A percentile compares a stretch with the other conserved stretches of the same genome.
phyloP scores from a whole-genome alignment of 1,284 basidiomycete species.

The Amylostereum areolatum region DNA sequence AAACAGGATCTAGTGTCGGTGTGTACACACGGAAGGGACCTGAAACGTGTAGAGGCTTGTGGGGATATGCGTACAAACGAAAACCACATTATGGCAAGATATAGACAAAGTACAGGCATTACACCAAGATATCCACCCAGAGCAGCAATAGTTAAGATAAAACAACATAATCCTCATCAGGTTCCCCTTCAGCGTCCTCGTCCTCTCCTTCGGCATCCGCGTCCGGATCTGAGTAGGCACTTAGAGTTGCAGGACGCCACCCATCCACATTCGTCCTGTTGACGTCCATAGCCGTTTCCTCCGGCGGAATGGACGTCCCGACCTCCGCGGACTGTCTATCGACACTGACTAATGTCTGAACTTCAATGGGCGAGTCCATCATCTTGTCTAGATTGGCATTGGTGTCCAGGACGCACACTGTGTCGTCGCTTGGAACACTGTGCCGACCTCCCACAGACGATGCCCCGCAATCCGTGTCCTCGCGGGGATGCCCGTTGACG shows the following conservation, averaged over 20 bases:
- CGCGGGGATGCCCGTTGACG: background rate
- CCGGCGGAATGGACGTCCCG: background rate
- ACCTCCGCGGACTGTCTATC: too few relatives aligned
- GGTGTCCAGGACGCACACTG: conserved; percentile 25
- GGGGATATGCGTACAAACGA: too few relatives aligned
- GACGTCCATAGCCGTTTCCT: conserved; percentile 1
- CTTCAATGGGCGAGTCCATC: conserved; percentile 2
- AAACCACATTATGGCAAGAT: background rate
- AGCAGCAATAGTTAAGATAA: conserved; percentile 4
- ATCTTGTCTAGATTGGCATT: conserved; percentile 7
- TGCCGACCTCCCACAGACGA: conserved; percentile 43
- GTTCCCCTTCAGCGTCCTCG: conserved; percentile 27
- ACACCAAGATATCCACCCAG: conserved; percentile 5
- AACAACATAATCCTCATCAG: conserved; percentile 27
- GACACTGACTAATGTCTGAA: background rate
- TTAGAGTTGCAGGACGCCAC: conserved; percentile 26
- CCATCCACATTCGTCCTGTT: conserved; percentile 31
- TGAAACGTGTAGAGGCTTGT: too few relatives aligned
- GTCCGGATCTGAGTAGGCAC: background rate
- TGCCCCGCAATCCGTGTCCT: conserved; percentile 39
- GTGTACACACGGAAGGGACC: too few relatives aligned
- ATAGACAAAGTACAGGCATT: conserved; percentile 6
- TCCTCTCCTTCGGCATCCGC: conserved; percentile 19
- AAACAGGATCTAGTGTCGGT: too few relatives aligned
- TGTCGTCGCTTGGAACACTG: conserved; percentile 53